Conservation (phyloP, 2,329 filamentous ascomycete species). For the Sporothrix globosa region DNA sequence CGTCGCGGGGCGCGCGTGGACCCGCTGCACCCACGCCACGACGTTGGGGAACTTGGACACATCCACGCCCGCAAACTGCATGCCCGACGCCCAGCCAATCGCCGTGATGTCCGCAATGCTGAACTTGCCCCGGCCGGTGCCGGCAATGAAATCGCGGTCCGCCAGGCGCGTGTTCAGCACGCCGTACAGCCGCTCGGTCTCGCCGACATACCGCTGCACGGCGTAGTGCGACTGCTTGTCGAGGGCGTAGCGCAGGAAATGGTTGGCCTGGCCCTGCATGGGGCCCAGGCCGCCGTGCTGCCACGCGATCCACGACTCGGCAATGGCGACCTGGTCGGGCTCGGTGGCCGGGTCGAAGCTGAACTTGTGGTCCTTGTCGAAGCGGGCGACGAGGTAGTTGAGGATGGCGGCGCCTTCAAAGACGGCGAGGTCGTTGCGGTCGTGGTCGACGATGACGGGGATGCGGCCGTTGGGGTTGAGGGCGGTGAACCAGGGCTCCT, state of each 20-base stretch:
- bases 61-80: slow-evolving; percentile 64
- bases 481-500: slow-evolving; percentile 67
- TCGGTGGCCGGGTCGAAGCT: slow-evolving; percentile 38
- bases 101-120: slow-evolving; percentile 73
- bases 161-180: slow-evolving; percentile 69
- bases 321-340: slow-evolving; percentile 44
- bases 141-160: slow-evolving; percentile 57
- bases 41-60: slow-evolving; percentile 66
- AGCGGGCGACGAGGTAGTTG: slow-evolving; percentile 65
- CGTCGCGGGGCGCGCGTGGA: slow-evolving; percentile 62
- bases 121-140: slow-evolving; percentile 58
- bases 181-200: slow-evolving; percentile 73
- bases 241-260: slow-evolving; percentile 69
- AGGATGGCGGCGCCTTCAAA: slow-evolving; percentile 68
- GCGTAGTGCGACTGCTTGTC: slow-evolving; percentile 69
- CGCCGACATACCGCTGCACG: slow-evolving; percentile 73
- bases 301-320: slow-evolving; percentile 68
- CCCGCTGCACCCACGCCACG: slow-evolving; percentile 67
- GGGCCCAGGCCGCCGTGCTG: slow-evolving; percentile 76
- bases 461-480: slow-evolving; percentile 68
- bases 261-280: slow-evolving; percentile 73
- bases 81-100: slow-evolving; percentile 68
- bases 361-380: slow-evolving; percentile 39
- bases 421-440: slow-evolving; percentile 62
- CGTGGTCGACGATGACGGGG: slow-evolving; percentile 68